Base-by-base conservation (phyloP, 2,329 filamentous ascomycete species). In the Ceratocystis ficicola region DNA sequence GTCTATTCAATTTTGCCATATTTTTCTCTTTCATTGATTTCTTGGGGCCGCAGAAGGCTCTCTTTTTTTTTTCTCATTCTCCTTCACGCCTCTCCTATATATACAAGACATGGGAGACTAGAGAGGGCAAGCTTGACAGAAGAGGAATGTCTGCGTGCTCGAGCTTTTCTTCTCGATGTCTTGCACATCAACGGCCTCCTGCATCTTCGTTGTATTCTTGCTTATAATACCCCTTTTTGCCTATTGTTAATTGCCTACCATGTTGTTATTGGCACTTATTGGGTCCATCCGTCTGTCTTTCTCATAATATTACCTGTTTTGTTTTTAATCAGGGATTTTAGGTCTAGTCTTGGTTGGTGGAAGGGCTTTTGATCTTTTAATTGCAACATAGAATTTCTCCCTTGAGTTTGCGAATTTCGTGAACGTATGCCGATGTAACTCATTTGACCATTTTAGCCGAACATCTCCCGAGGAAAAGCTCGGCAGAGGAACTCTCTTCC, bases 201-300 rank as follows among this genome's bases (percentile, higher is more conserved):
- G 48, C 55, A 22, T 66, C 55, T 63, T 50, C 50, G 32, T 68
- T 41, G 50, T 66, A 55, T 50, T 69, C 81, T 79, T 74, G 81
- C 81, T 79, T 81, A 80, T 78, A 80, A 81, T 69, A 71, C 71
- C 73, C 74, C 73, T 68, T 67, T 72, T 70, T 69, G 70, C 74
- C 75, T 62, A 28, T 46, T 36, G 63, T 64, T 48, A 48, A 57
- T 63, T 41, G 41, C 44, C 20, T 8, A 25, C 25, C 44, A 32
- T 63, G 12, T 20, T 63, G 3, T 46, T 63, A 30, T 50, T 50
- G 28, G 28, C n/a, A 22, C 36, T 4, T 48, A 17, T 41, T 30
- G 60, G 30, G 22, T 52, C 25, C 48, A 28, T 5, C 2, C 48
- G 2, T 41, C 12, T 15, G 20, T 25, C 25, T 25, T 52, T 12